phyloP scores from a whole-genome alignment of 306 rosid genomes.

The Lathyrus tuberosus region DNA sequence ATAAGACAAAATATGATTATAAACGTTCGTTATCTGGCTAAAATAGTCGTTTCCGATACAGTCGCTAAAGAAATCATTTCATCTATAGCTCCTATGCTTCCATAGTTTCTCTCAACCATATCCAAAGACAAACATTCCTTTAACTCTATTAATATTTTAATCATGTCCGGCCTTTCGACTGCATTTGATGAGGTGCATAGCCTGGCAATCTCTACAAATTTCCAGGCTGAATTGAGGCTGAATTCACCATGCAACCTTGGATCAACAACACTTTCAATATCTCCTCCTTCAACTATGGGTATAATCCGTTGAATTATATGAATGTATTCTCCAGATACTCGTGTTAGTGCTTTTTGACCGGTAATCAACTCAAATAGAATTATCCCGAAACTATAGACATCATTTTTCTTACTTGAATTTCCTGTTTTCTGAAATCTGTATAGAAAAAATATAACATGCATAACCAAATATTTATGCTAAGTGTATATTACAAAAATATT shows the following conservation, averaged over 20 bases:
- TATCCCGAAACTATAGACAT: slow-evolving; percentile 47
- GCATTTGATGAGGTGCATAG: slow-evolving; percentile 14
- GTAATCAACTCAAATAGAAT: slow-evolving; percentile 48
- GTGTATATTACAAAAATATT: background rate
- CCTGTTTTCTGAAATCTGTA: slow-evolving; percentile 27
- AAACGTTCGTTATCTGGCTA: no score
- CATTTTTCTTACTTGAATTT: slow-evolving; percentile 33
- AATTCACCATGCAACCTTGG: slow-evolving; percentile 38
- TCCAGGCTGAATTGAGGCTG: slow-evolving; percentile 37
- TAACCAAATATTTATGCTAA: background rate
- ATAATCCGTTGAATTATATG: slow-evolving; percentile 42
- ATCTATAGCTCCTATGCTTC: background rate
- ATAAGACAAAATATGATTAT: no score
- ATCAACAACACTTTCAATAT: slow-evolving; percentile 39
- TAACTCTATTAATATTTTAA: slow-evolving; percentile 32
- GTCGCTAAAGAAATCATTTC: no score
- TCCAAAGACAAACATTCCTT: slow-evolving; percentile 40
- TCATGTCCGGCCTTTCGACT: slow-evolving; percentile 45
- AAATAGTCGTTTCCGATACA: no score
- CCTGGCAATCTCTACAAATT: slow-evolving; percentile 39
- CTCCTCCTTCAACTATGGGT: slow-evolving; percentile 35
- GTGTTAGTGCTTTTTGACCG: slow-evolving; percentile 16
- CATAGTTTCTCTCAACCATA: background rate
- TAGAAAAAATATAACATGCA: background rate
- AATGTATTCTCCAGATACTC: background rate